Base-by-base conservation (phyloP, 495 filamentous ascomycete genomes). In the Terfezia claveryi region DNA sequence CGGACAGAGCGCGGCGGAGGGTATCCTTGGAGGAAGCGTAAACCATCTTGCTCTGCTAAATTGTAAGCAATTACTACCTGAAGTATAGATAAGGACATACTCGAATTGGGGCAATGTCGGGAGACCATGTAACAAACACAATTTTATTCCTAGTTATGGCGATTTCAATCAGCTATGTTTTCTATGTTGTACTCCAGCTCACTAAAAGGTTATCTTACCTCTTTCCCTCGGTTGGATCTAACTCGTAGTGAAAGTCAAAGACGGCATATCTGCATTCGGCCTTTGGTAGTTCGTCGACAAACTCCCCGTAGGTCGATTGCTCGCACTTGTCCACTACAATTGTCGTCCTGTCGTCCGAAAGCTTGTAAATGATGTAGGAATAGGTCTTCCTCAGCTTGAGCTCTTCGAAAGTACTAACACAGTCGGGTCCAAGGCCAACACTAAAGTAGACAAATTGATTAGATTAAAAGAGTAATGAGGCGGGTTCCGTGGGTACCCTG, bases 291-390 rank as follows among this genome's bases (percentile, higher is more conserved):
- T 51, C 46, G 0, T 0, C 20, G 20, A 55, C 2, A 27, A 66
- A 66, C 0, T 7, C 16, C 4, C 56, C 54, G 58, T 66, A 74
- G 58, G 69, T 61, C 17, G 51, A 56, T 11, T 69, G n/a, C n/a
- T n/a, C n/a, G n/a, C n/a, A n/a, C n/a, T n/a, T 60, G 27, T 92
- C 84, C 62, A 95, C 77, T 49, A 83, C 82, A 66, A 95, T 87
- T 63, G 82, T 68, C 70, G 83, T 91, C 80, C 83, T 83, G 77
- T 94, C 79, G 70, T 93, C 86, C 60, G 82, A 77, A 65, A 98
- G 81, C 76, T 94, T 94, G 83, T 80, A 96, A 79, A 98, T 83
- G 73, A 98, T 82, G 74, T 79, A 98, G 70, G 80, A 80, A 69
- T 87, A 86, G 50, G n/a, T 12, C 12, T 32, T 20, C 72, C 74